A percentile compares a stretch with the other conserved stretches of the same genome.
phyloP scores from a whole-genome alignment of 495 filamentous ascomycete species.

The Penicillium verhagenii region DNA sequence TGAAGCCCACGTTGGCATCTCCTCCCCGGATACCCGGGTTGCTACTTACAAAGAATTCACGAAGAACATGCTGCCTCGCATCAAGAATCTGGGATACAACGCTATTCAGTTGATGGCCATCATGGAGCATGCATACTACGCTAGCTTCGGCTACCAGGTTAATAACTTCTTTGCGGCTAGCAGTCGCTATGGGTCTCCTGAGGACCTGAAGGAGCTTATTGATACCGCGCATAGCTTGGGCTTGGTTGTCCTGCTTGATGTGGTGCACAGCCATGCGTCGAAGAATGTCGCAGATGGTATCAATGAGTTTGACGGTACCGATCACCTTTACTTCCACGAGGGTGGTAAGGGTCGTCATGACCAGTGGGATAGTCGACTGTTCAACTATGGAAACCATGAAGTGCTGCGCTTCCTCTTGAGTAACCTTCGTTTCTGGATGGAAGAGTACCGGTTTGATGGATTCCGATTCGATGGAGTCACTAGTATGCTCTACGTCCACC shows the following conservation, averaged over 20 bases:
- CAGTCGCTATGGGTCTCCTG: constrained; percentile 89
- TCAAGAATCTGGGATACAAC: constrained; percentile 91
- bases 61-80: constrained; percentile 82
- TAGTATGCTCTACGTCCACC: constrained; percentile 94
- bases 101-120: constrained; percentile 98
- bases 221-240: constrained; percentile 93
- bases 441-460: constrained; percentile 93
- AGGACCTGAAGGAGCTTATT: constrained; percentile 94
- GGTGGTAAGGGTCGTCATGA: constrained; percentile 83
- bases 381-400: constrained; percentile 96
- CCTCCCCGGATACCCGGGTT: constrained; percentile 82
- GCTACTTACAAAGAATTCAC: constrained; percentile 98
- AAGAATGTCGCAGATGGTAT: constrained; percentile 95
- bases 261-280: constrained; percentile 96
- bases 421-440: constrained; percentile 99
- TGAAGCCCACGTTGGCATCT: constrained; percentile 97
- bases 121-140: constrained; percentile 99
- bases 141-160: constrained; percentile 97
- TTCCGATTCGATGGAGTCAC: constrained; percentile 98
- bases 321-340: constrained; percentile 93
- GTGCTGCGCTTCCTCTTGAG: constrained; percentile 91
- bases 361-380: constrained; percentile 91
- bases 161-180: constrained; percentile 99
- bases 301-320: constrained; percentile 91
- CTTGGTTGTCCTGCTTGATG: constrained; percentile 87